Base-by-base conservation (phyloP, 768 basidiomycete genomes). In the Mycena chlorophos region DNA sequence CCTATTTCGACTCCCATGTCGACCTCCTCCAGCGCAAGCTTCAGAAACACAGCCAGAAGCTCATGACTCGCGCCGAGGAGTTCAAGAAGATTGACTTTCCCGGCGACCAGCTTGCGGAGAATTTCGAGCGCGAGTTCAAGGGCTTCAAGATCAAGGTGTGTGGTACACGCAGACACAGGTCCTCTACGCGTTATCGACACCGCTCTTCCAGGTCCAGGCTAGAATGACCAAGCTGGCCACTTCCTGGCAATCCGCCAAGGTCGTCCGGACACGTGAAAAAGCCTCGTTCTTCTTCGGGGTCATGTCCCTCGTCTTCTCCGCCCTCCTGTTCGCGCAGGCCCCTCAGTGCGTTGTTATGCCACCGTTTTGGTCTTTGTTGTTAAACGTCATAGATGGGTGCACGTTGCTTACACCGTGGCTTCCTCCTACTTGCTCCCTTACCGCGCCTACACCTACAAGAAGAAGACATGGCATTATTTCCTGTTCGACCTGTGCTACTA, bases 231-330 rank as follows among this genome's bases (percentile, higher is more conserved):
- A 78, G 2, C 74, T 99, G n/a, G 73, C 86, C 28, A 76, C 82
- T 12, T 87, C 91, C 28, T 99, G 97, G 97, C 89, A 96, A 64
- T 94, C 94, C 14, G 88, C 94, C 2, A 91, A 92, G 69, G 88
- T 89, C 17, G 84, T 92, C 39, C 81, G 88, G 19, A 89, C 90
- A 27, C 82, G 88, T 48, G 89, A 91, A 62, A 91, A 93, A 69
- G 75, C 92, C 30, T 89, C 92, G 0, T 99, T 98, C 77, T 91
- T 98, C 74, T 83, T 91, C 65, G 91, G 94, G 26, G 97, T 99
- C 40, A 91, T 95, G 87, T 87, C 87, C 17, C 72, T 99, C 22
- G 78, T 96, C 25, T 77, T 86, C 65, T 88, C 94, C 16, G 87
- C 94, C 4, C 81, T 98, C 3, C 72, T 98, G 57, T 92, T 95